Conservation (phyloP, 2,329 filamentous ascomycete genomes). For the Aspergillus awamori region DNA sequence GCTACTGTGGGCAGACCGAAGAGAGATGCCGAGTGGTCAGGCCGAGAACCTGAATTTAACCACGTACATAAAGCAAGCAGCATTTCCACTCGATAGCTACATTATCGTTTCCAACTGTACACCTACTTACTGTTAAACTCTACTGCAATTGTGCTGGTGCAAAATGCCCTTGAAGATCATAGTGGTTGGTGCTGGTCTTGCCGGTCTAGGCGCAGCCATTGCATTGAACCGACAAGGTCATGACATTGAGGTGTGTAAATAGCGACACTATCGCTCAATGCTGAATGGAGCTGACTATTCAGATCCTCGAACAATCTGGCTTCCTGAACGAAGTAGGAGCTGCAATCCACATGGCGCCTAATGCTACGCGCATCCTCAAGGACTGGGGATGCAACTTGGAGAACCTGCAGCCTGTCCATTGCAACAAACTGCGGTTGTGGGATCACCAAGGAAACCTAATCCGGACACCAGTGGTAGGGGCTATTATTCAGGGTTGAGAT, state of each 20-base stretch:
- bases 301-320: constrained; percentile 32
- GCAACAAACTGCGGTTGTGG: constrained; percentile 18
- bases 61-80: neutral
- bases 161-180: constrained; percentile 14
- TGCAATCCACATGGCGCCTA: constrained; percentile 36
- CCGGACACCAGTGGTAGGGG: constrained; percentile 2
- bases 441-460: constrained; percentile 8
- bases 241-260: constrained; percentile 26
- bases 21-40: neutral
- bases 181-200: constrained; percentile 16
- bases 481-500: neutral
- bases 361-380: constrained; percentile 33
- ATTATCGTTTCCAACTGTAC: too few species aligned
- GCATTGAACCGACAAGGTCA: constrained; percentile 19
- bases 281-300: neutral
- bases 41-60: neutral
- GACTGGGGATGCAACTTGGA: constrained; percentile 32
- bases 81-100: neutral
- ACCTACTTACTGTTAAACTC: neutral
- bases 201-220: constrained; percentile 15
- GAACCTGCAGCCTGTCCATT: constrained; percentile 19
- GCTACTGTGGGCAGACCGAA: neutral
- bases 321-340: constrained; percentile 40
- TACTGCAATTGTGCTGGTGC: neutral
- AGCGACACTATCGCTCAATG: neutral